Evolutionary conservation across 129 eudicot genomes (phyloP).

Genomic region (Centella asiatica): DNA sequence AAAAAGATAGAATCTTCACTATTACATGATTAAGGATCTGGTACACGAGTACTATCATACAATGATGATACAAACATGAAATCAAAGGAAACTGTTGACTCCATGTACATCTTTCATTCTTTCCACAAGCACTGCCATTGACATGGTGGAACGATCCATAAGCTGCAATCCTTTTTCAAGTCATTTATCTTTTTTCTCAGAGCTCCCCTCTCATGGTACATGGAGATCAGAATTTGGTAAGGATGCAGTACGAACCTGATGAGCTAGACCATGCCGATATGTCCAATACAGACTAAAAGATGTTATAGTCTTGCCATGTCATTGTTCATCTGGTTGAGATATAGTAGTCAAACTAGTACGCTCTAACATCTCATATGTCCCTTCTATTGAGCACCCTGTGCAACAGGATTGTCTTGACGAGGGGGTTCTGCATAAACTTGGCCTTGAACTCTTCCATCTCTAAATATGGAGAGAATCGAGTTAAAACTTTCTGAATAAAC

Average conservation of each 20-base stretch:
- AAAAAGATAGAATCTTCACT: neutral
- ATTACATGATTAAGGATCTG: neutral
- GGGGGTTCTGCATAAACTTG: slow-evolving; percentile 52
- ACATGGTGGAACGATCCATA: neutral
- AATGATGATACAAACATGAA: neutral
- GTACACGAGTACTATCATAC: no score
- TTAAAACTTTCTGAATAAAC: slow-evolving; percentile 85
- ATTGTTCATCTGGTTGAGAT: neutral
- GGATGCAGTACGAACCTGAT: neutral
- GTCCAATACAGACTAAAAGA: neutral
- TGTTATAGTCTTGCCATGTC: neutral
- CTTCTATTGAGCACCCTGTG: slow-evolving; percentile 30
- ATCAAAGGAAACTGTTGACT: neutral
- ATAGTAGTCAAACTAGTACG: no score
- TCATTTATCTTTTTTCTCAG: neutral
- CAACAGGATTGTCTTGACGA: slow-evolving; percentile 43
- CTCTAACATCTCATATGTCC: neutral
- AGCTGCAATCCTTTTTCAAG: neutral
- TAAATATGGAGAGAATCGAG: slow-evolving; percentile 82
- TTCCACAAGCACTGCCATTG: neutral
- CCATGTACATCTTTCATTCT: neutral
- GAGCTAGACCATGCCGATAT: neutral
- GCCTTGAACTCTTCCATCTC: slow-evolving; percentile 75
- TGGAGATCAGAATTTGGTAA: neutral
- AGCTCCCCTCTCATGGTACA: neutral